Base-by-base conservation (phyloP, 768 basidiomycete species). In the Lanmaoa pseudosensibilis region DNA sequence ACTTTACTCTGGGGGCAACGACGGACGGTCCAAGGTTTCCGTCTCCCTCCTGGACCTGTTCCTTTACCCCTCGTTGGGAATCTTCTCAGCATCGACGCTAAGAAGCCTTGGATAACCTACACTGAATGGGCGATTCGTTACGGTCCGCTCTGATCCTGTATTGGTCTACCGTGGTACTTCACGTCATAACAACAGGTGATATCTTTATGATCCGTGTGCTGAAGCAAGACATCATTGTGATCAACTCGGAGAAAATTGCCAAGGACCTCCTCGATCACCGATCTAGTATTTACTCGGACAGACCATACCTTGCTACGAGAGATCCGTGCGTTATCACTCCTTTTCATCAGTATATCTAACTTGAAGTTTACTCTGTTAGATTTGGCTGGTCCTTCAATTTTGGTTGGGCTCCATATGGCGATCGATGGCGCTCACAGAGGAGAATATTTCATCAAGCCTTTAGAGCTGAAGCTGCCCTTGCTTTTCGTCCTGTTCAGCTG, bases 221-320 rank as follows among this genome's bases (percentile, higher is more conserved):
- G 11, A 63, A 56, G 23, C 61, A 66, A 49, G 61, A 66, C 34
- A 57, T 65, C 36, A 53, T 69, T n/a, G 54, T 68, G 8, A 54
- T 72, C 10, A 72, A 59, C 60, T 66, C 67, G 18, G 50, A 59
- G 25, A 61, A 63, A 44, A 36, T 69, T 39, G 69, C 70, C n/a
- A 58, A 55, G 25, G 71, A 70, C 0, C 58, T 73, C 8, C 53
- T 73, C 15, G 72, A 73, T 1, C 60, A 54, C 12, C 58, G 71
- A 15, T 69, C 67, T 0, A 23, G 33, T 23, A 59, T 65, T 36
- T 72, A 72, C 41, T 70, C 72, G 8, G 70, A 73, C 39, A 65
- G 64, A 32, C 56, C 66, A 9, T 32, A 54, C 19, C 15, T 62
- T 11, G 58, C 64, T 23, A 56, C 61, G 5, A 54, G 21, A 33